Base-by-base conservation (phyloP, 345 rosid species). In the Bretschneidera sinensis region DNA sequence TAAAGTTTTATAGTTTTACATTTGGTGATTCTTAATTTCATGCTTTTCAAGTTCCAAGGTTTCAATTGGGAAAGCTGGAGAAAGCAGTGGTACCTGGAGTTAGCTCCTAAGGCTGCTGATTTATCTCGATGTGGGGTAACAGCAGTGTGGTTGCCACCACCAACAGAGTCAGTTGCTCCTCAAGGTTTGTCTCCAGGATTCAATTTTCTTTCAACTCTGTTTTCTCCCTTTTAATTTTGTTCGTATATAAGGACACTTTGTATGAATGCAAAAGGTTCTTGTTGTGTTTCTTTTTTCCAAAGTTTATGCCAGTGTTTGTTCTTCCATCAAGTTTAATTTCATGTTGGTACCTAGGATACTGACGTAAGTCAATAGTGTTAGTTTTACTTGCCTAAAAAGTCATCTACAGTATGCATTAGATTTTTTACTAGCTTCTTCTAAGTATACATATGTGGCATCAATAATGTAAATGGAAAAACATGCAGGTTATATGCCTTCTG, bases 21-120 rank as follows among this genome's bases (percentile, higher is more conserved):
- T 39, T 39, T 39, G 45, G 45, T 39, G 15, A 39, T 4, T 39
- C 45, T 51, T 20, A 14, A 21, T 51, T 20, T 57, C 28, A 31
- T 34, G 57, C 25, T 67, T 31, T 55, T 73, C 51, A 71, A 79
- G 84, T 69, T 80, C 54, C 84, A 80, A 76, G 84, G 77, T 51
- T 80, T 80, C 75, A 80, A 80, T 24, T 76, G 84, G 84, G 84
- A 80, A 74, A 76, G 81, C 52, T 76, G 81, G 74, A 76, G 79
- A 71, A 71, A 75, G 64, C 63, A 57, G 48, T 80, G 84, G 84
- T 80, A 80, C 62, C 49, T 62, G 63, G 84, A 80, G 24, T 61
- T 80, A 55, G 81, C 78, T 55, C 23, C 64, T 19, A 80, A 80
- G 64, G 75, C 81, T 51, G 74, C 78, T 62, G 84, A 80, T 76